Base-by-base conservation (phyloP, 164 flowering plant species). In the Cinnamomum chago region DNA sequence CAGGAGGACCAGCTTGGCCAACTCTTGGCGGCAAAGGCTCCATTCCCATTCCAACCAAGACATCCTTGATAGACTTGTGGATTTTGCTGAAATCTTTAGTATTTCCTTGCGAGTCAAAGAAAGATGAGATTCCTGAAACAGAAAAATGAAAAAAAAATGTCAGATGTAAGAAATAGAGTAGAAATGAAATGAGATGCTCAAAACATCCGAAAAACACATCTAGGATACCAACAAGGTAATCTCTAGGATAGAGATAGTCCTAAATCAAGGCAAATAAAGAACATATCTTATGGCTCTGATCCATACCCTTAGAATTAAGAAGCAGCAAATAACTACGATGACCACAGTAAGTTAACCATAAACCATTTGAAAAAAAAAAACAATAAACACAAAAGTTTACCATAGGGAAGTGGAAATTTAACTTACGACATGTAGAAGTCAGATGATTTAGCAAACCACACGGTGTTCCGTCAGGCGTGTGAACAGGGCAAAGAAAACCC, bases 401-500 rank as follows among this genome's bases (percentile, higher is more conserved):
- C 20, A 13, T 15, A 55, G 60, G 3, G 60, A 18, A 27, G 70
- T 20, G 11, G 65, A 30, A 64, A 18, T 73, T 17, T 13, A 69
- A 87, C 99, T 91, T 85, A 93, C 98, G 84, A 65, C 97, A 92
- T 70, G 86, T 78, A 68, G 83, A 72, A 71, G 97, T 76, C 94
- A 95, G 77, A 79, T 95, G 99, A 76, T 93, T 95, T 73, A 93
- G 84, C 88, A 95, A 80, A 52, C 99, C 99, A 85, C 99, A 95
- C 23, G 97, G 98, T 70, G 80, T 93, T 55, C 99, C 99, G 85
- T 95, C 99, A 79, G 99, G 99, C 58, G 99, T 95, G 81, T 95
- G 98, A 74, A 95, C 99, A 75, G 99, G 99, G 78, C 98, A 95
- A 68, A 95, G 88, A 82, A 95, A 95, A 25, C 99, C 99, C 97